Evolutionary conservation across 192 early-diverging fungal species (phyloP).

Genomic region (Umbelopsis sp.): DNA sequence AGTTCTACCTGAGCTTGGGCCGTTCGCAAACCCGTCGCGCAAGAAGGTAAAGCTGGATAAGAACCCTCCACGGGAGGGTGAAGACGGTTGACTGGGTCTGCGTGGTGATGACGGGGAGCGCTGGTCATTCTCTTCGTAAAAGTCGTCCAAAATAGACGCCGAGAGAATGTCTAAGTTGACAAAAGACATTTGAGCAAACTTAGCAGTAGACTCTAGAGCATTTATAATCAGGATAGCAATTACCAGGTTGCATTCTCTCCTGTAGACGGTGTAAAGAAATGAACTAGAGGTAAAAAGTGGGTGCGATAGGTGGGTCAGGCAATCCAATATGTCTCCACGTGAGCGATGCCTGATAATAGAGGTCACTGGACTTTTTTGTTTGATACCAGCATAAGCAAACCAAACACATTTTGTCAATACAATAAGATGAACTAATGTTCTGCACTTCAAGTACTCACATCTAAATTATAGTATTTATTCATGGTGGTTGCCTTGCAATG

Average conservation of each 20-base stretch:
- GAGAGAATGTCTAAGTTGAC: slow-evolving; percentile 6
- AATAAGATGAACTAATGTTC: too few species aligned
- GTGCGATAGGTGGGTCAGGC: neutral
- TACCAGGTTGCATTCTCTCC: neutral
- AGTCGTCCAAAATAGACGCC: slow-evolving; percentile 13
- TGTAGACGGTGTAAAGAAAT: neutral
- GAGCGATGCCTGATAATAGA: neutral
- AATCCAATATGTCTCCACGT: neutral
- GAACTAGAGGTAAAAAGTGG: neutral
- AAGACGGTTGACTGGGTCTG: neutral
- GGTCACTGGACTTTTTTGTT: neutral
- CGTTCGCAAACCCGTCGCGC: neutral
- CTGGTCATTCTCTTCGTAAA: slow-evolving; percentile 14
- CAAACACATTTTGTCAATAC: too few species aligned
- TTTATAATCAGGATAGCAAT: neutral
- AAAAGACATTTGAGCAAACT: too few species aligned
- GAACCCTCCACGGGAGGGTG: slow-evolving; percentile 2
- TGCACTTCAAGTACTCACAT: too few species aligned
- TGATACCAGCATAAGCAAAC: neutral
- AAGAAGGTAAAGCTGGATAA: slow-evolving; percentile 2
- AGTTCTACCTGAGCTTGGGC: neutral
- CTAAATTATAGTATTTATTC: too few species aligned
- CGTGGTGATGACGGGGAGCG: neutral
- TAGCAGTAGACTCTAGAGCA: too few species aligned
- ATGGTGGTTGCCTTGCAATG: too few species aligned